Evolutionary conservation across 352 stramenopile species (phyloP), one percentile per base, ranked within the genome.

Genomic region (Blastocystis sp.): DNA sequence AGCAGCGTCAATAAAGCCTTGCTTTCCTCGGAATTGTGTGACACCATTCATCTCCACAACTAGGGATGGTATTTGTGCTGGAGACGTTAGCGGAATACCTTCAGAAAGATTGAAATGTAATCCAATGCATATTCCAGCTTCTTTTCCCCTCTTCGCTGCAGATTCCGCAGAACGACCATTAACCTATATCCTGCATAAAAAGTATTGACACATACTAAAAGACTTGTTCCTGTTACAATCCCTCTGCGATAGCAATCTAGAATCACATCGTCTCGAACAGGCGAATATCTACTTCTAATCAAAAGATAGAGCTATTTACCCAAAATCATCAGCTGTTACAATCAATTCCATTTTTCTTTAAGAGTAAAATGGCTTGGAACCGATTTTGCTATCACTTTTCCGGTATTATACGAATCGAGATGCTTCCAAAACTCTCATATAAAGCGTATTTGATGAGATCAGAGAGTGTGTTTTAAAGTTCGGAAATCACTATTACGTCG

Each of bases 91-190:
- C 20, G 77, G 23, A 54, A 88, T 53, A 3, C 77, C 77, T 56
- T 88, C 77, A 9, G 77, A 88, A 55, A 88, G 26, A 45, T 88
- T 88, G 5, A 88, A 55, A 43, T 88, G 77, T 39, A 88, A 45
- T 76, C 77, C 77, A 8, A 88, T 23, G n/a, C 41, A 54, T 11
- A 88, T 41, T 43, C 77, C 77, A 23, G 55, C 62, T 50, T 54
- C n/a, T 43, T 88, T 73, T n/a, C 53, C 77, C 50, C 76, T 88
- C 41, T 62, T 37, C n/a, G 76, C 77, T 45, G 77, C 62, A 15
- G 47, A 55, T 55, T 55, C 56, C 43, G 54, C 55, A 45, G 77
- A 76, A 2, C 34, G 26, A 15, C 77, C 77, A 77, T 88, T 88
- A n/a, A 88, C 77, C 77, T 88, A 88, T 13, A 29, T 23, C 4